Base-by-base conservation (phyloP, 805 yeast species). In the Saturnispora zaruensis region DNA sequence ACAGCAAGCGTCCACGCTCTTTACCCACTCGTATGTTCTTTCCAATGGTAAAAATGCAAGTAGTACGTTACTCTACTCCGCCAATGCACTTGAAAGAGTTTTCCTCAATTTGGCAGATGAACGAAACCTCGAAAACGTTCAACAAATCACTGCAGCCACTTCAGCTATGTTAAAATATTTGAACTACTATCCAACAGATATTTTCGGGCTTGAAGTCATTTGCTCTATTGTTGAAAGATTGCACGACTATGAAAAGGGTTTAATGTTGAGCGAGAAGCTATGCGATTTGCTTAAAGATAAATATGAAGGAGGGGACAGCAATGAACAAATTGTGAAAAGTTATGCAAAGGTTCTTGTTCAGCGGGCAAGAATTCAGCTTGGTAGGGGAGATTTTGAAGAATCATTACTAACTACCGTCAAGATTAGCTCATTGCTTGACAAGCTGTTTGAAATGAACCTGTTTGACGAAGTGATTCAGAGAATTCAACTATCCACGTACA, bases 21-120 rank as follows among this genome's bases (percentile, higher is more conserved):
- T 82, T 58, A 82, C 86, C 1, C 97, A 93, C 65, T 86, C 96
- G 0, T 85, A 76, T 57, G 75, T 81, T 11, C 67, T 91, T 45
- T 80, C 96, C 1, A 82, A 82, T 59, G 96, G 96, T 1, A 71
- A 75, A 41, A 78, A 82, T 41, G 79, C 84, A 23, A 65, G 80
- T 37, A 81, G 93, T 0, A 87, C 85, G 63, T 61, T 87, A 43
- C 70, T 88, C 25, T 87, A 84, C 64, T 95, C 91, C 0, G 65
- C 76, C 44, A 75, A 77, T 44, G 70, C 84, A 48, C 64, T 82
- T 41, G 61, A 70, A 58, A 72, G 74, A 53, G 64, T 77, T 45
- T 69, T 74, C 30, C 71, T 73, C 3, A 58, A 45, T 18, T 52
- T 50, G 2, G 30, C 65, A 4, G 76, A 77, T 64, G 72, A 80